A percentile compares a stretch with the other conserved stretches of the same genome.
Evolutionary conservation across 768 basidiomycete species (phyloP).

Genomic region (Podaxis sp.): DNA sequence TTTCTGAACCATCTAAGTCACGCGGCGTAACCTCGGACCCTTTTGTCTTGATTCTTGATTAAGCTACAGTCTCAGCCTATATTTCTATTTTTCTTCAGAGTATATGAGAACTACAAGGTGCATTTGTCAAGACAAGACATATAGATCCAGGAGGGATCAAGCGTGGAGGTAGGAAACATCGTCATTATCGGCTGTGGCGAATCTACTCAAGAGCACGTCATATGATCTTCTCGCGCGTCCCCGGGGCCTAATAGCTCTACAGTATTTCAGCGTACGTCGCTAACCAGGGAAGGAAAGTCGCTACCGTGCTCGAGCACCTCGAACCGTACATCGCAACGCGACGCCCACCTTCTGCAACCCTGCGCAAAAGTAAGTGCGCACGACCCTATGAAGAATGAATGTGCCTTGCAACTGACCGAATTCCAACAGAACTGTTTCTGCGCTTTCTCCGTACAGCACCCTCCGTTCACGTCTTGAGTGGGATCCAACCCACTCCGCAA

Average conservation of each 20-base stretch:
- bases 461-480: conserved; percentile 54
- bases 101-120: no score
- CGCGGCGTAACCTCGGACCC: no score
- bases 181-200: conserved; percentile 65
- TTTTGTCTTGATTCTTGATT: no score
- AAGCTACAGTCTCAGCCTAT: no score
- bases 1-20: no score
- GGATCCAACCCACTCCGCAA: conserved; percentile 18
- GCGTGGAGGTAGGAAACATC: conserved; percentile 24
- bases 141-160: conserved; percentile 14
- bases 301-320: conserved; percentile 48
- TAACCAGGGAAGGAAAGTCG: conserved; percentile 45
- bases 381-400: not conserved
- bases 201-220: conserved; percentile 57
- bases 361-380: conserved; percentile 57
- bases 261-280: conserved; percentile 53
- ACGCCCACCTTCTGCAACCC: conserved; percentile 47
- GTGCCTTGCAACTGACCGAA: not conserved
- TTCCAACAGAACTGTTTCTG: conserved; percentile 39
- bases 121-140: no score
- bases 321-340: conserved; percentile 51
- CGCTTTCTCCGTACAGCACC: conserved; percentile 47
- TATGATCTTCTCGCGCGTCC: not conserved
- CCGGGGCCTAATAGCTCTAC: not conserved
- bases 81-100: no score